Evolutionary conservation across 2,329 filamentous ascomycete genomes (phyloP).

Genomic region (Hirsutella thompsonii): DNA sequence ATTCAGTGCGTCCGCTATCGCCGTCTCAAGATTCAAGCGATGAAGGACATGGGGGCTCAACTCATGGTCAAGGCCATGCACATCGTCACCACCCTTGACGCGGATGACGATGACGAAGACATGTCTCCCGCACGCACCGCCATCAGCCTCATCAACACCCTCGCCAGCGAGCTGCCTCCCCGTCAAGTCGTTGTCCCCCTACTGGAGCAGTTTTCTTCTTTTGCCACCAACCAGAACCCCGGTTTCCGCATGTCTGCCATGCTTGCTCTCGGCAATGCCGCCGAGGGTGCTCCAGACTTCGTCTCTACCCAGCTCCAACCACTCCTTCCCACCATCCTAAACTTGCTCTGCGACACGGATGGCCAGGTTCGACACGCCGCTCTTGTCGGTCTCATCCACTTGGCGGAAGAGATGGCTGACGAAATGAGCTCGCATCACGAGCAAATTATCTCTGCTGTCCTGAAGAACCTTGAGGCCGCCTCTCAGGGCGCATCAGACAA

Average conservation of each 20-base stretch:
- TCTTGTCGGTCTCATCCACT: conserved; percentile 72
- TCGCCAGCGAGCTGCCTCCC: conserved; percentile 78
- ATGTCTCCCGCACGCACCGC: conserved; percentile 70
- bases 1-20: conserved; percentile 86
- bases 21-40: conserved; percentile 87
- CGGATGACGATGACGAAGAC: conserved; percentile 65
- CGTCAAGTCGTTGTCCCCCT: conserved; percentile 90
- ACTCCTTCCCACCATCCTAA: conserved; percentile 75
- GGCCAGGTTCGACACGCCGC: conserved; percentile 76
- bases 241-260: conserved; percentile 83
- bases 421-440: conserved; percentile 80
- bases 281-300: conserved; percentile 95
- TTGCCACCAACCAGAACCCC: conserved; percentile 61
- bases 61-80: conserved; percentile 80
- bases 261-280: conserved; percentile 81
- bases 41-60: conserved; percentile 71
- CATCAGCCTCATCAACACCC: conserved; percentile 75
- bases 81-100: conserved; percentile 80
- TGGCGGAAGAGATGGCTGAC: conserved; percentile 88
- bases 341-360: conserved; percentile 74
- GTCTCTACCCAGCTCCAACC: conserved; percentile 83
- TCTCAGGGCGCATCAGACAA: conserved; percentile 56
- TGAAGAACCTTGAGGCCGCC: conserved; percentile 81
- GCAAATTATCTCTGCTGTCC: conserved; percentile 67
- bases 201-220: conserved; percentile 72